These are phyloP conservation scores for Sarcocystis neurona DNA, from an alignment of 169 alveolate species.

Conservation along the genomic window DNA sequence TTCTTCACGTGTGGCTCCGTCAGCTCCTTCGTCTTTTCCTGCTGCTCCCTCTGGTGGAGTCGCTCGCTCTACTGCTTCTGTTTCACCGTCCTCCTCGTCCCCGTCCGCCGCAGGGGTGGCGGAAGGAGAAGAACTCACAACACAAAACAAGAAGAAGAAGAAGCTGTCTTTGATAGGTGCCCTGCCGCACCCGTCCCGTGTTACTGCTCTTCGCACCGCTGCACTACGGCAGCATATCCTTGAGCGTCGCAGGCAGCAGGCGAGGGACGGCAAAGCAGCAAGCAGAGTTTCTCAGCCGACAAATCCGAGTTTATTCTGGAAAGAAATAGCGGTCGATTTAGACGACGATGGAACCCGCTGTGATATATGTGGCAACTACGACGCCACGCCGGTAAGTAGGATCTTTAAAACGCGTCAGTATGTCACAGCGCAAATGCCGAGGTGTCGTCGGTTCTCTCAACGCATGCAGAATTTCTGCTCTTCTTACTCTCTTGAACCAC, in stretches of 20 bases:
- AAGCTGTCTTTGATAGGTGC: not conserved
- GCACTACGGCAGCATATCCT: not conserved
- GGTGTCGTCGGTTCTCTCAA: too few relatives aligned
- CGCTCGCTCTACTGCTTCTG: too few relatives aligned
- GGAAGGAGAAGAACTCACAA: too few relatives aligned
- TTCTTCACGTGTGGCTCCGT: not conserved
- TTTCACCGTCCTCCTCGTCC: too few relatives aligned
- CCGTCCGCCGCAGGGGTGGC: too few relatives aligned
- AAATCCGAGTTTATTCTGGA: conserved; percentile 8
- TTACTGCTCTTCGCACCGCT: not conserved
- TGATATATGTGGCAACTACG: conserved; percentile 50
- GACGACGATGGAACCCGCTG: conserved; percentile 58
- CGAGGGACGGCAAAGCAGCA: not conserved
- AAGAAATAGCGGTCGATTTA: conserved; percentile 12
- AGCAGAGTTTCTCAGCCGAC: not conserved
- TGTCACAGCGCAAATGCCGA: too few relatives aligned
- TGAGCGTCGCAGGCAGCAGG: not conserved
- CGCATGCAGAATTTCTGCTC: too few relatives aligned
- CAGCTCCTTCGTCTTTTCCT: not conserved
- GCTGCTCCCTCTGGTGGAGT: too few relatives aligned
- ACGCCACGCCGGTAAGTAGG: conserved; percentile 13
- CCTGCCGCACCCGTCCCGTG: not conserved
- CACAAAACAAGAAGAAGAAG: not conserved
- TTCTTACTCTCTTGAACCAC: too few relatives aligned
- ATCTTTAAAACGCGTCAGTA: too few relatives aligned